Evolutionary conservation across 768 basidiomycete genomes (phyloP), one percentile per base, ranked within the genome.

Genomic region (Termitomyces sp.): DNA sequence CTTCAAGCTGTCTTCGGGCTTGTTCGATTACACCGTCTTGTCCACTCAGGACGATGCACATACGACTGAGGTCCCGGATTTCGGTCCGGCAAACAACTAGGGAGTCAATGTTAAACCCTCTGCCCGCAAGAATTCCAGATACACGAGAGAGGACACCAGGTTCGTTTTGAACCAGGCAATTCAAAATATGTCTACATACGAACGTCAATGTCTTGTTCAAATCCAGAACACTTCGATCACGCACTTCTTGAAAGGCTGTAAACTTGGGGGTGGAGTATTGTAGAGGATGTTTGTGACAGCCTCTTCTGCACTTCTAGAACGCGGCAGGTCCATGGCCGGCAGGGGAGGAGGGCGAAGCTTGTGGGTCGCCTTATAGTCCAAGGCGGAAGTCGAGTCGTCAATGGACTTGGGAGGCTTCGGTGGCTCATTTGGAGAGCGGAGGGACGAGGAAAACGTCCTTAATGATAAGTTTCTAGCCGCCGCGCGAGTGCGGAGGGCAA

Each of bases 11-110:
- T 61, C 97, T 78, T 43, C 97, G 81, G 10, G 94, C 96, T 72
- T 99, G 97, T 74, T 98, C 97, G 53, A 99, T 90, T 45, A 98
- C 95, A 58, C 93, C 92, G 67, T 99, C 97, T 72, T 99, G 97
- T 0, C 97, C 97, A 57, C 85, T 88, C 49, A 99, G 80, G 63
- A 98, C 94, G 71, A 99, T 93, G 69, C 92, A 97, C 97, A 99
- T 99, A 43, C 97, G 85, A 77, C 89, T 92, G 52, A 98, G 78
- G 77, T 99, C 97, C 57, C 93, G 86, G 61, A 98, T 93, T 74
- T 98, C 97, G 38, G 97, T 99, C 54, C 91, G 84, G 74, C 97
- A 99, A 26, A 99, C 97, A 66, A 99, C 97, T 61, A 99, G 79
- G 5, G 96, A 98, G 74, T 99, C 96, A 71, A 96, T 92, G 78